Evolutionary conservation across 495 filamentous ascomycete genomes (phyloP).

Genomic region (Penicillium psychrofluorescens): DNA sequence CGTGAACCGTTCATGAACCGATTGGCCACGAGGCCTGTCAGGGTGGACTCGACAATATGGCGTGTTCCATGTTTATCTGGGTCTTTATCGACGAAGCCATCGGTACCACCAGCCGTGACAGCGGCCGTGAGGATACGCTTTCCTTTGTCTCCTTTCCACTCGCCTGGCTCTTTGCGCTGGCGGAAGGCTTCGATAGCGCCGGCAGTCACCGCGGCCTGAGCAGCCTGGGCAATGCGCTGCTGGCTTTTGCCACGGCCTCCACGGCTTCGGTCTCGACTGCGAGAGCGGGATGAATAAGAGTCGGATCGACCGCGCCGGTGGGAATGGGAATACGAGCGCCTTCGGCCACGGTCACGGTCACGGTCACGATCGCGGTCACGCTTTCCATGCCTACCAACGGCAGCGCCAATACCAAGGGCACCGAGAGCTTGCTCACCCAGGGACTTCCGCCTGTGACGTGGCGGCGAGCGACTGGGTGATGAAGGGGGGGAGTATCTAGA

Average conservation of each 20-base stretch:
- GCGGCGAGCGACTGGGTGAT: constrained; percentile 36
- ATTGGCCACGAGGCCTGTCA: constrained; percentile 80
- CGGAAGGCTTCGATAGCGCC: constrained; percentile 86
- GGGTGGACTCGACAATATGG: constrained; percentile 64
- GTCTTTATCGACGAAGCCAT: constrained; percentile 65
- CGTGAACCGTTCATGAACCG: constrained; percentile 69
- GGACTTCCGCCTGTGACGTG: constrained; percentile 54
- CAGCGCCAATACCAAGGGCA: constrained; percentile 57
- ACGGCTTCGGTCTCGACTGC: constrained; percentile 32
- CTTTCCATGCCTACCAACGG: constrained; percentile 17
- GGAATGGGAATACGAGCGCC: constrained; percentile 29
- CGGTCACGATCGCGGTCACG: constrained; percentile 16
- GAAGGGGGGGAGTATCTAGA: constrained; percentile 29
- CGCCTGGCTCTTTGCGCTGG: constrained; percentile 74
- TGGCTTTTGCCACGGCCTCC: constrained; percentile 38
- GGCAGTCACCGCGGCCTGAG: constrained; percentile 76
- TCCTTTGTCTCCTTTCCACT: constrained; percentile 79
- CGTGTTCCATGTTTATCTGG: constrained; percentile 65
- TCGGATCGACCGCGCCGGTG: constrained; percentile 47
- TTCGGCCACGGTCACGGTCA: constrained; percentile 20
- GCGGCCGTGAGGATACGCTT: constrained; percentile 84
- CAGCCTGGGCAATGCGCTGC: constrained; percentile 72
- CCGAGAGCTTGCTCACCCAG: constrained; percentile 64
- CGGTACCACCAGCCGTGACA: constrained; percentile 74
- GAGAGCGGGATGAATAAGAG: constrained; percentile 43